Conservation (phyloP, 495 filamentous ascomycete genomes). For the Aspergillus carlsbadensis region DNA sequence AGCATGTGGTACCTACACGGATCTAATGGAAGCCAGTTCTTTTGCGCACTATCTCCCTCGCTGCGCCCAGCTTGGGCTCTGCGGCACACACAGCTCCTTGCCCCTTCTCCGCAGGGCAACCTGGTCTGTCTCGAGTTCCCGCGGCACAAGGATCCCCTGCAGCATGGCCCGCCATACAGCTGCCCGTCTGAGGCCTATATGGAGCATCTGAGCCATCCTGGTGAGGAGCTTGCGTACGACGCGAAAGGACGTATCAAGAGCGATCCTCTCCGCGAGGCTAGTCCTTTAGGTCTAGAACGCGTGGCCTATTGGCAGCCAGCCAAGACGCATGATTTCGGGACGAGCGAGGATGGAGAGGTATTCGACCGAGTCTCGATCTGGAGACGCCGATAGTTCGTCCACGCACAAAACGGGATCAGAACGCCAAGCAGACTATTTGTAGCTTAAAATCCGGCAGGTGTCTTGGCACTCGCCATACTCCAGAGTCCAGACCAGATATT, state of each 20-base stretch:
- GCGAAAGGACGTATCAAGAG: conserved; percentile 51
- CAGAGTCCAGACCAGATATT: too few species aligned
- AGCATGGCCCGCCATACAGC: conserved; percentile 69
- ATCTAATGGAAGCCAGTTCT: conserved; percentile 56
- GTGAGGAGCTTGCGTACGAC: conserved; percentile 62
- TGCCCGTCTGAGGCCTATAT: conserved; percentile 62
- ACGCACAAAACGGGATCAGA: too few species aligned
- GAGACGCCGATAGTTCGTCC: neutral
- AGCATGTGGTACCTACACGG: conserved; percentile 5
- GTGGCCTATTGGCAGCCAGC: conserved; percentile 65
- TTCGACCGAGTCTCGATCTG: conserved; percentile 4
- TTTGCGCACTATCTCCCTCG: conserved; percentile 68
- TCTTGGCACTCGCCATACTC: conserved; percentile 1
- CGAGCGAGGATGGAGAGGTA: conserved; percentile 18
- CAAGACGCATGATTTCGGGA: conserved; percentile 66
- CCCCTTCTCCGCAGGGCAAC: conserved; percentile 50
- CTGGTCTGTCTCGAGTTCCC: conserved; percentile 84
- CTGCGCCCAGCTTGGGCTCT: conserved; percentile 69
- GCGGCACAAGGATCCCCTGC: conserved; percentile 60
- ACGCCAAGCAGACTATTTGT: conserved; percentile 5
- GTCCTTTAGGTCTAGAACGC: conserved; percentile 51
- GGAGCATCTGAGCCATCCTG: conserved; percentile 64
- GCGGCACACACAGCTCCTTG: conserved; percentile 62
- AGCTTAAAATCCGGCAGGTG: neutral
- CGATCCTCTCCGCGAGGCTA: conserved; percentile 40